These are phyloP conservation scores for Lactarius trivialis DNA, from an alignment of 768 basidiomycete species.

Conservation along the genomic window DNA sequence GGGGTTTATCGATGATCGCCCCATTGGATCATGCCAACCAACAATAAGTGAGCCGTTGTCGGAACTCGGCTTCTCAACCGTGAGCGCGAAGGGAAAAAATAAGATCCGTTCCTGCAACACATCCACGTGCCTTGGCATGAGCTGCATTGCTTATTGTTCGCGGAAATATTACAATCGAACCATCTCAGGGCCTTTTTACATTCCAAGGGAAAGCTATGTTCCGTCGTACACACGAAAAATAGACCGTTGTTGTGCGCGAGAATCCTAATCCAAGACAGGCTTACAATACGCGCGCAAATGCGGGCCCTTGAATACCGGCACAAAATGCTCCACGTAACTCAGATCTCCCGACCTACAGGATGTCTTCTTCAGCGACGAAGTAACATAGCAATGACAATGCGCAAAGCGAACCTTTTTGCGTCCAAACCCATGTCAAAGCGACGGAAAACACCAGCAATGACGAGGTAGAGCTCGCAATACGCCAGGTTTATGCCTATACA, in stretches of 20 bases:
- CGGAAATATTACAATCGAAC: too few relatives aligned
- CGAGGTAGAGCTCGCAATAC: neutral
- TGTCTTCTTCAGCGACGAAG: neutral
- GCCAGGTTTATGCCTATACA: neutral
- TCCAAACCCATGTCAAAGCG: neutral
- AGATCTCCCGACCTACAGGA: neutral
- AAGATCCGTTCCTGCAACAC: neutral
- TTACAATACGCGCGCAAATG: neutral
- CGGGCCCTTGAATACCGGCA: neutral
- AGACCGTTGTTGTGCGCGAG: neutral
- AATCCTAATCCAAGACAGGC: neutral
- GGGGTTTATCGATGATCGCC: neutral
- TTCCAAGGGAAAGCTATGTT: neutral
- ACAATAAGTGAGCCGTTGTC: neutral
- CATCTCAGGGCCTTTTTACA: neutral
- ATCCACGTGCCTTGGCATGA: neutral
- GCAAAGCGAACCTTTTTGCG: neutral
- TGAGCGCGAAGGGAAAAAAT: neutral
- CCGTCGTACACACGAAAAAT: neutral
- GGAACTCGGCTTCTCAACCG: neutral
- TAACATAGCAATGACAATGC: neutral
- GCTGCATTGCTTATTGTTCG: neutral
- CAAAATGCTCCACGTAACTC: neutral
- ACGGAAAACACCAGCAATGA: neutral
- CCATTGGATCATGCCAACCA: too few relatives aligned